Base-by-base conservation (phyloP, 1,139 yeast genomes). In the Nadsonia starkeyi-henricii region DNA sequence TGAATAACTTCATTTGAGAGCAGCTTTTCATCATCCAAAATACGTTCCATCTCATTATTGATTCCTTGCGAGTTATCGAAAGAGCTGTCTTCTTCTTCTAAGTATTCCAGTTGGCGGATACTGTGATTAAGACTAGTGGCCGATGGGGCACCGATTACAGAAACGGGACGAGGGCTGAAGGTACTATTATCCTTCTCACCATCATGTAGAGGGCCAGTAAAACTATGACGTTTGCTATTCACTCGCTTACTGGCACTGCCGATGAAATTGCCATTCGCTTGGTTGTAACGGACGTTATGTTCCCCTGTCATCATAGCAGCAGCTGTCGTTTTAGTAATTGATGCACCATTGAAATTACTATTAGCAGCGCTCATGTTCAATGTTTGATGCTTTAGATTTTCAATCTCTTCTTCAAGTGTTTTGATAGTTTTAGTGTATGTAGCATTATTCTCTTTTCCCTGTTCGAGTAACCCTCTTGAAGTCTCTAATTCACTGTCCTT, bases 1-100 rank as follows among this genome's bases (percentile, higher is more conserved):
- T 82, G 89, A 39, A 86, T 85, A 49, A 88, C 85, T 66, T 89
- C 97, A 54, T 79, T 75, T 61, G 85, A 91, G 57, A 89, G 70
- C 15, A 33, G 12, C 17, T 12, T 12, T 9, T 15, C 39, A n/a
- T n/a, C 17, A 60, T 88, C 85, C 57, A 91, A 73, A 47, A 69
- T 53, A 45, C 59, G 56, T 57, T 68, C 71, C 49, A 69, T 65
- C 53, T 67, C 67, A n/a, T 58, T 64, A 50, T 66, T 64, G 48
- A 63, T 53, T 19, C 62, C 62, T 36, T 54, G 46, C 1, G 61
- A 59, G 13, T 12, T 33, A 33, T n/a, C 39, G 17, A 33, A 33
- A 33, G 17, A 13, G 12, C 17, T n/a, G 12, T 33, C 39, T 13
- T 12, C 39, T 13, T n/a, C 39, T 33, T n/a, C 17, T 9, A 7